Evolutionary conservation across 2,329 filamentous ascomycete genomes (phyloP).

Genomic region (Daldinia sp.): DNA sequence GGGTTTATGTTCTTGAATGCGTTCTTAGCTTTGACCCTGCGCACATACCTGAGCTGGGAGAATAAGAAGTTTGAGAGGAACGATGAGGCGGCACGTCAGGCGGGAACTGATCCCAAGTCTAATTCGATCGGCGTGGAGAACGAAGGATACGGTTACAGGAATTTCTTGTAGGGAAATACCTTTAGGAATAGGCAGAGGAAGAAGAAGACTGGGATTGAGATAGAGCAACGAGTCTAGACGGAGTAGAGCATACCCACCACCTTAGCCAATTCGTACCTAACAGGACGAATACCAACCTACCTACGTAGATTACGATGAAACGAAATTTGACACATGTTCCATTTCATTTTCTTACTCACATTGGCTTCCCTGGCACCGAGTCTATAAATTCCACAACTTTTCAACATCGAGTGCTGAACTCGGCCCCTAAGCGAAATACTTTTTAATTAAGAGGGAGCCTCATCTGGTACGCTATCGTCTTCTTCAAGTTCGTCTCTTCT

Average conservation of each 20-base stretch:
- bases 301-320: background rate
- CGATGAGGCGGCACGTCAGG: conserved; percentile 46
- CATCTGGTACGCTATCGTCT: conserved; percentile 9
- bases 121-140: conserved; percentile 38
- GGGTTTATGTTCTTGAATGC: conserved; percentile 59
- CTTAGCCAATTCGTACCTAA: background rate
- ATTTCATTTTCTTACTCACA: background rate
- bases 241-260: background rate
- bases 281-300: background rate
- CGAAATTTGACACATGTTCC: background rate
- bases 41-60: conserved; percentile 52
- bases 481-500: conserved; percentile 54
- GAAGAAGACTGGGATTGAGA: background rate
- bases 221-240: too few species aligned
- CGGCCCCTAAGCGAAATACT: background rate
- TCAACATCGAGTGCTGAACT: background rate
- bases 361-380: background rate
- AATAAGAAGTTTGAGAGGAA: conserved; percentile 51
- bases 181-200: background rate
- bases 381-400: too few species aligned
- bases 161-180: conserved; percentile 39
- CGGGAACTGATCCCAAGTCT: conserved; percentile 32
- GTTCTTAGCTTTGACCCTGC: conserved; percentile 51
- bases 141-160: conserved; percentile 46
- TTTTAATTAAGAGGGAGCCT: background rate